Evolutionary conservation across 768 basidiomycete genomes (phyloP).

Genomic region (Pleurotus tuoliensis): DNA sequence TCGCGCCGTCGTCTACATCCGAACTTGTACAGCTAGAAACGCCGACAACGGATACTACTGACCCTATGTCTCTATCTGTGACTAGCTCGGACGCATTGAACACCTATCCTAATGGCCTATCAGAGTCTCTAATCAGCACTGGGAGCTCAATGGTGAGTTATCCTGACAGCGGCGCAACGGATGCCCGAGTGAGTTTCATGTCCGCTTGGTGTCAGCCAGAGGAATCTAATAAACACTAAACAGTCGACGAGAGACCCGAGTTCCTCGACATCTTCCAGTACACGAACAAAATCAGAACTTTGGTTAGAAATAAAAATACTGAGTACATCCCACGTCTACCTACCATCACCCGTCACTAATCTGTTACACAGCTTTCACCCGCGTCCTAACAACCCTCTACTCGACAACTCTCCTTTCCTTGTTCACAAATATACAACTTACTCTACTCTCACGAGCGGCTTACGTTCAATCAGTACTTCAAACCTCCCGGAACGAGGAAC

Average conservation of each 20-base stretch:
- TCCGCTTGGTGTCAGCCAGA: not conserved
- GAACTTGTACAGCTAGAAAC: not conserved
- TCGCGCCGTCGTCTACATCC: not conserved
- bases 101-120: conserved; percentile 20
- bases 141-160: conserved; percentile 29
- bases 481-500: conserved; percentile 55
- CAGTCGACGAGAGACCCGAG: conserved; percentile 18
- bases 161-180: conserved; percentile 16
- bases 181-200: not conserved
- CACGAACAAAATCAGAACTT: conserved; percentile 69
- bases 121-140: conserved; percentile 37
- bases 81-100: conserved; percentile 15
- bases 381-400: conserved; percentile 84
- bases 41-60: conserved; percentile 7
- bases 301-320: conserved; percentile 94
- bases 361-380: conserved; percentile 65
- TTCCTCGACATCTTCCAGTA: not conserved
- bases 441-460: conserved; percentile 75
- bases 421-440: conserved; percentile 84
- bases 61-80: conserved; percentile 14
- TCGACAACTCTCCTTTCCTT: conserved; percentile 81
- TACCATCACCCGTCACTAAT: not conserved
- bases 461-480: conserved; percentile 70
- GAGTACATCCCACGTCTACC: conserved; percentile 38
- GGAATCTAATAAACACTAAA: conserved; percentile 1